Conservation (phyloP, 345 rosid genomes). For the Psidium friedrichsthalianum region DNA sequence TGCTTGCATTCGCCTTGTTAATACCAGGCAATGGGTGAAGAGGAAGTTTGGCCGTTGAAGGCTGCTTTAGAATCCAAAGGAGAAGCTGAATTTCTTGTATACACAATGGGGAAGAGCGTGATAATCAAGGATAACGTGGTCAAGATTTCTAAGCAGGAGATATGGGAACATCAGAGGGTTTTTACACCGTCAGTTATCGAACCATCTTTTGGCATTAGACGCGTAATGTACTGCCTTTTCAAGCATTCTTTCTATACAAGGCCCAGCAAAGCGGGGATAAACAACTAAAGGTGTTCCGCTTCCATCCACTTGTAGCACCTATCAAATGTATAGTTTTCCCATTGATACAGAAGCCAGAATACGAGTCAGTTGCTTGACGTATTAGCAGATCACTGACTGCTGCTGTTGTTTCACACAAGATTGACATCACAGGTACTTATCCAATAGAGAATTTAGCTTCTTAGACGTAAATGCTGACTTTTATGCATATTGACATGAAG, state of each 20-base stretch:
- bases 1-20: neutral
- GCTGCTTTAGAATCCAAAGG: constrained; percentile 61
- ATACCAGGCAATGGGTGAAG: constrained; percentile 60
- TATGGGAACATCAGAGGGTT: constrained; percentile 73
- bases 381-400: too few species aligned
- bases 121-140: constrained; percentile 67
- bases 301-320: constrained; percentile 85
- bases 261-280: constrained; percentile 82
- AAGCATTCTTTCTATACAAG: constrained; percentile 84
- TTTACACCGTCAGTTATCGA: constrained; percentile 84
- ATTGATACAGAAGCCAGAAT: constrained; percentile 66
- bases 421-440: too few species aligned
- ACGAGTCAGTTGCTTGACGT: constrained; percentile 62
- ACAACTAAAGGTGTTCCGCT: constrained; percentile 68
- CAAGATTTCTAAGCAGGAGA: constrained; percentile 74
- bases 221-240: constrained; percentile 75
- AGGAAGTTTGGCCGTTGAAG: constrained; percentile 84
- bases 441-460: too few species aligned
- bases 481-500: too few species aligned
- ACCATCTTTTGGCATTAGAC: constrained; percentile 87
- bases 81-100: constrained; percentile 60
- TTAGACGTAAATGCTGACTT: too few species aligned
- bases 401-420: too few species aligned
- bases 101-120: constrained; percentile 57
- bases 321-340: constrained; percentile 92